Evolutionary conservation across 345 rosid genomes (phyloP).

Genomic region (Fremontodendron californicum): DNA sequence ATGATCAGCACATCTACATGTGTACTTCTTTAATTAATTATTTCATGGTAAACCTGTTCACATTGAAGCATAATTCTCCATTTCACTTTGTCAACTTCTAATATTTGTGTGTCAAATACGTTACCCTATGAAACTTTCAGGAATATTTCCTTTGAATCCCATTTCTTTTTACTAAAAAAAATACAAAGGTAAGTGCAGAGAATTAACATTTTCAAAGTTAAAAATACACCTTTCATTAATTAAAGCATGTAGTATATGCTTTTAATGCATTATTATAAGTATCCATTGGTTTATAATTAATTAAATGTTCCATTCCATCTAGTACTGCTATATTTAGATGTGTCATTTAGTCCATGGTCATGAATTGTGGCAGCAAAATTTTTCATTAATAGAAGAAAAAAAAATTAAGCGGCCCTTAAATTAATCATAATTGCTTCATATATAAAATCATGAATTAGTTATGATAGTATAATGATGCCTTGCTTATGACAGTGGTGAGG

Average conservation of each 20-base stretch:
- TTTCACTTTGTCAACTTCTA: background rate
- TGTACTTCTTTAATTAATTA: background rate
- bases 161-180: background rate
- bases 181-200: background rate
- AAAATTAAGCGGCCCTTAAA: background rate
- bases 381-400: background rate
- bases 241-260: background rate
- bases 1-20: background rate
- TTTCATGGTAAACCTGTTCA: background rate
- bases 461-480: background rate
- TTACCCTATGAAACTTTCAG: background rate
- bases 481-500: background rate
- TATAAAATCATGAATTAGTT: background rate
- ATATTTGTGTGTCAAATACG: slow-evolving; percentile 5
- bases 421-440: background rate
- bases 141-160: background rate
- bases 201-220: too few relatives aligned
- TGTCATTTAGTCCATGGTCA: background rate
- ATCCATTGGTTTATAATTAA: too few relatives aligned
- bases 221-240: background rate
- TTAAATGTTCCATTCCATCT: too few relatives aligned
- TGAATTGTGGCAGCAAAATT: background rate
- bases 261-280: background rate
- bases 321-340: background rate
- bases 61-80: background rate